Evolutionary conservation across 306 rosid genomes (phyloP).

Genomic region (Pachyrhizus erosus): DNA sequence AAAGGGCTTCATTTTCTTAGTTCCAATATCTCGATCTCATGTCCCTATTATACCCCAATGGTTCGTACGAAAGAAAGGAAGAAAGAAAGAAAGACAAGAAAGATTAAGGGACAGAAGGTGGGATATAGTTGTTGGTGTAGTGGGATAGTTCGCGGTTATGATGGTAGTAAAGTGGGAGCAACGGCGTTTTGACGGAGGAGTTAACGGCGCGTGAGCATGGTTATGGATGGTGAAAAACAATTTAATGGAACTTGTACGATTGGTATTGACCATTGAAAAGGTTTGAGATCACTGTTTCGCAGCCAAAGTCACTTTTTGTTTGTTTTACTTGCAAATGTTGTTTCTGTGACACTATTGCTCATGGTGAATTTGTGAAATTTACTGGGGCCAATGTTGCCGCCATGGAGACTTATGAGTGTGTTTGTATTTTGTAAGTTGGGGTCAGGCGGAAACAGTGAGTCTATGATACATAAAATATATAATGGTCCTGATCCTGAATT

Average conservation of each 20-base stretch:
- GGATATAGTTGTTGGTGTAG: neutral
- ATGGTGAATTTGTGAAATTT: neutral
- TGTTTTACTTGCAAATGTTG: slow-evolving; percentile 34
- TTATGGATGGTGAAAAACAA: slow-evolving; percentile 22
- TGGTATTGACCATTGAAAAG: slow-evolving; percentile 57
- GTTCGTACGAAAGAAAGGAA: neutral
- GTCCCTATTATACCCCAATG: neutral
- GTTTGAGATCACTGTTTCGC: slow-evolving; percentile 35
- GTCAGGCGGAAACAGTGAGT: neutral
- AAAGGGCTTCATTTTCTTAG: slow-evolving; percentile 42
- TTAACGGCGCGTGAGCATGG: slow-evolving; percentile 39
- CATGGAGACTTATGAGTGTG: neutral
- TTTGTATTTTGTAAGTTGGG: neutral
- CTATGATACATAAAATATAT: neutral
- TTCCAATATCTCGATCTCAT: slow-evolving; percentile 23
- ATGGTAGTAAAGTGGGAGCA: slow-evolving; percentile 49
- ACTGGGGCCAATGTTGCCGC: neutral
- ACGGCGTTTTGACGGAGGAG: slow-evolving; percentile 55
- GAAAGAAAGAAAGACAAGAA: neutral
- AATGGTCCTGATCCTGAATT: slow-evolving; percentile 22
- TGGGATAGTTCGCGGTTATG: slow-evolving; percentile 43
- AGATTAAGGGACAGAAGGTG: slow-evolving; percentile 7
- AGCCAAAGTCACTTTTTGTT: slow-evolving; percentile 51
- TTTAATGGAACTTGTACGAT: slow-evolving; percentile 36
- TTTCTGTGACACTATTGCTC: neutral